A percentile compares a stretch with the other conserved stretches of the same genome.
phyloP scores from a whole-genome alignment of 2,329 filamentous ascomycete genomes.

The Neopestalotiopsis sp. region DNA sequence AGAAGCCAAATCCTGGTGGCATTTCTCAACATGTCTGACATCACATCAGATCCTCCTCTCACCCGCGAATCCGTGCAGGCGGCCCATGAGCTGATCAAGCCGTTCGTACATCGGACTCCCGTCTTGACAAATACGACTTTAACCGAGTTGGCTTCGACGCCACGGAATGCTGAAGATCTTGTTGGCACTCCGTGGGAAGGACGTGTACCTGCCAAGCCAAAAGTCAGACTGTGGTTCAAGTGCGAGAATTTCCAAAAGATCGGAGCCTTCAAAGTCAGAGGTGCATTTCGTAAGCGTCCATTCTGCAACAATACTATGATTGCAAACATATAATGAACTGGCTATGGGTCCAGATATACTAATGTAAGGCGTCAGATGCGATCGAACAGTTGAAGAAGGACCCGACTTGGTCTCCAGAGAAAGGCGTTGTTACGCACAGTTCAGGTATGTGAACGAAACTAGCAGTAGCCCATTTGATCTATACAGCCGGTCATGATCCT shows the following conservation, averaged over 20 bases:
- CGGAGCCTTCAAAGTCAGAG: slow-evolving; percentile 93
- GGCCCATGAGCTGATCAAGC: slow-evolving; percentile 75
- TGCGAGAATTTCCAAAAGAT: slow-evolving; percentile 92
- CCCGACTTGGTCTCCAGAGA: slow-evolving; percentile 61
- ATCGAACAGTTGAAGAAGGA: slow-evolving; percentile 70
- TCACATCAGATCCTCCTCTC: slow-evolving; percentile 56
- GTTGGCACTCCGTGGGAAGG: slow-evolving; percentile 33
- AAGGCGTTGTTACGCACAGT: slow-evolving; percentile 88
- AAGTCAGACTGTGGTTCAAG: slow-evolving; percentile 80
- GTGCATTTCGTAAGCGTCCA: slow-evolving; percentile 67
- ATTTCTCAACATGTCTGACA: no score
- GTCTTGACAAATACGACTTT: slow-evolving; percentile 81
- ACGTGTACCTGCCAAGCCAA: no score
- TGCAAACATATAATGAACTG: no score
- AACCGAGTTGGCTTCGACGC: slow-evolving; percentile 73
- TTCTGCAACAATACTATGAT: no score
- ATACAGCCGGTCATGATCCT: no score
- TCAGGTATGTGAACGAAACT: slow-evolving; percentile 62
- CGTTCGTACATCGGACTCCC: slow-evolving; percentile 82
- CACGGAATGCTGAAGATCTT: slow-evolving; percentile 60
- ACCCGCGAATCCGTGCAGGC: slow-evolving; percentile 72
- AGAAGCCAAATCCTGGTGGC: no score
- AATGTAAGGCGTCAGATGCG: slow-evolving; percentile 54
- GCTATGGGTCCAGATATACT: no score
- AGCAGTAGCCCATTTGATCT: no score